These are phyloP conservation scores for Pythium aristosporum DNA, from an alignment of 352 stramenopile species.

Conservation along the genomic window DNA sequence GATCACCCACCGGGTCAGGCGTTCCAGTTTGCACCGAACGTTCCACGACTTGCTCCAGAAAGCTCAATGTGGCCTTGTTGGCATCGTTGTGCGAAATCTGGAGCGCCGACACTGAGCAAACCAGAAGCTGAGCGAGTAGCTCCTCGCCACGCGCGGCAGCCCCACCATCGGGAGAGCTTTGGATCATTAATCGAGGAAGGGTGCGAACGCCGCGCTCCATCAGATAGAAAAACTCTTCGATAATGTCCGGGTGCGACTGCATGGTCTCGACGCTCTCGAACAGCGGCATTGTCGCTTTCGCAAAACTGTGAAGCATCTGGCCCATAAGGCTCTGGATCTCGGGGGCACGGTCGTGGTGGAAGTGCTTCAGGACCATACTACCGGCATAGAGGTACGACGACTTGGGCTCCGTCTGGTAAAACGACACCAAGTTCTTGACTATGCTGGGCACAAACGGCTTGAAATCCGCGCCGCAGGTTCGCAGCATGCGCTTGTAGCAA, in stretches of 20 bases:
- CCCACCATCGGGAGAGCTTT: conserved; percentile 14
- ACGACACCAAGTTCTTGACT: conserved; percentile 72
- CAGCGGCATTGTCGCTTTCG: conserved; percentile 82
- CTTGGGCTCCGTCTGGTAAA: conserved; percentile 79
- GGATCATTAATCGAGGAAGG: conserved; percentile 76
- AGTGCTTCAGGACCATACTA: conserved; percentile 86
- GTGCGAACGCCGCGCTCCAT: conserved; percentile 88
- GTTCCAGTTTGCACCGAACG: conserved; percentile 24
- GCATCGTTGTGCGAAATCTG: conserved; percentile 92
- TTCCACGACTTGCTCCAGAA: conserved; percentile 74
- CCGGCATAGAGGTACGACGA: conserved; percentile 83
- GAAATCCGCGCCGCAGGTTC: conserved; percentile 59
- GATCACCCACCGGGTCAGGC: conserved; percentile 15
- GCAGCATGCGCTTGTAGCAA: conserved; percentile 87
- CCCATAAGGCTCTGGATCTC: conserved; percentile 38
- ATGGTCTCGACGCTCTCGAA: conserved; percentile 60
- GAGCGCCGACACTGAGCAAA: conserved; percentile 86
- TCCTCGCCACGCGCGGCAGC: conserved; percentile 14
- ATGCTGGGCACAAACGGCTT: conserved; percentile 68
- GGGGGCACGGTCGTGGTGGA: conserved; percentile 28
- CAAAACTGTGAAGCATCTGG: conserved; percentile 63
- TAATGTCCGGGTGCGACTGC: conserved; percentile 88
- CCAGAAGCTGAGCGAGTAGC: conserved; percentile 80
- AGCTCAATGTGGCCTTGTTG: conserved; percentile 93
- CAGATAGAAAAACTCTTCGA: conserved; percentile 97